Conservation (phyloP, 2,329 filamentous ascomycete genomes). For the Monosporascus sp. region DNA sequence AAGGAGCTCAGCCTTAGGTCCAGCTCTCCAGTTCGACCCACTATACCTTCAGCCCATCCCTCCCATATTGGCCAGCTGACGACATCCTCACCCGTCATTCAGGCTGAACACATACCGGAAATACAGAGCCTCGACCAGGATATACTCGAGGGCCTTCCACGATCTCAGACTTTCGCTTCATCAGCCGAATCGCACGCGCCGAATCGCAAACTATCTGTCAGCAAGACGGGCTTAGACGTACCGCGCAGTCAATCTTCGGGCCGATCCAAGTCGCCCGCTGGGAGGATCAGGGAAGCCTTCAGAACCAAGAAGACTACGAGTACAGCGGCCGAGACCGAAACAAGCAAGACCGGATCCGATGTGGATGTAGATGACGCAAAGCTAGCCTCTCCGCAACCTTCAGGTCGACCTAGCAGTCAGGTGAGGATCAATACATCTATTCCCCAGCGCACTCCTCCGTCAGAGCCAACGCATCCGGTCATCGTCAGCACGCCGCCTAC, state of each 20-base stretch:
- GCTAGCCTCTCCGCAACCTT: slow-evolving; percentile 12
- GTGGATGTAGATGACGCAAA: slow-evolving; percentile 16
- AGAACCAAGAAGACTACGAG: slow-evolving; percentile 47
- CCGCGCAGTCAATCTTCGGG: slow-evolving; percentile 40
- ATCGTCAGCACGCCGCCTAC: slow-evolving; percentile 66
- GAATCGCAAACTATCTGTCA: slow-evolving; percentile 23
- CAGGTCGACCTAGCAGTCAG: slow-evolving; percentile 16
- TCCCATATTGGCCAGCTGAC: slow-evolving; percentile 65
- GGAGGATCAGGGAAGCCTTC: slow-evolving; percentile 69
- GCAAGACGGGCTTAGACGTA: slow-evolving; percentile 35
- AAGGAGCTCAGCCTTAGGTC: slow-evolving; percentile 7
- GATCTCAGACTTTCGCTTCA: slow-evolving; percentile 34
- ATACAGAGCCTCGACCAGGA: slow-evolving; percentile 33
- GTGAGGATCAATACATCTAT: slow-evolving; percentile 16
- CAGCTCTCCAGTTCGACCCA: slow-evolving; percentile 34
- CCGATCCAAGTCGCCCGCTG: slow-evolving; percentile 63
- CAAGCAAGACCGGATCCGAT: slow-evolving; percentile 12
- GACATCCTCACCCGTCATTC: slow-evolving; percentile 62
- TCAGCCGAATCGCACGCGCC: slow-evolving; percentile 29
- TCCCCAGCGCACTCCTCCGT: slow-evolving; percentile 44
- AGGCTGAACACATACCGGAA: slow-evolving; percentile 47
- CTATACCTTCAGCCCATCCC: slow-evolving; percentile 51
- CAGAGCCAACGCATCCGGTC: slow-evolving; percentile 41
- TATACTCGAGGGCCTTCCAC: slow-evolving; percentile 17
- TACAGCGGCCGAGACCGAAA: slow-evolving; percentile 25